Evolutionary conservation across 495 filamentous ascomycete genomes (phyloP).

Genomic region (Lophiostoma macrostomum): DNA sequence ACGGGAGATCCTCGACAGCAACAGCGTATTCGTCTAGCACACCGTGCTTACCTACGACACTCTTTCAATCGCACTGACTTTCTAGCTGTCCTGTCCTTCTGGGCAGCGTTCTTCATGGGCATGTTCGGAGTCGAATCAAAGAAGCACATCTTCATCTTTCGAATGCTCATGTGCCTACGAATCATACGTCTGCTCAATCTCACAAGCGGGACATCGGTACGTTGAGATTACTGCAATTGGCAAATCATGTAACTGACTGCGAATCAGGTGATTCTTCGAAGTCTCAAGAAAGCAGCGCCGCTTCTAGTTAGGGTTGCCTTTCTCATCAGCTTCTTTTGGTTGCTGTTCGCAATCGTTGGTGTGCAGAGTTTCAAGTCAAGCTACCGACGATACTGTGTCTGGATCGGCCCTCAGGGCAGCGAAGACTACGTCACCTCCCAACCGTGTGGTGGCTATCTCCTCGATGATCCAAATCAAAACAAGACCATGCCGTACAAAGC

Average conservation of each 20-base stretch:
- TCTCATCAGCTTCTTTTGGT: conserved; percentile 97
- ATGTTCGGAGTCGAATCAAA: conserved; percentile 62
- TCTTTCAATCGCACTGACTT: conserved; percentile 96
- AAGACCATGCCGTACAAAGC: conserved; percentile 63
- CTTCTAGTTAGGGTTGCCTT: conserved; percentile 94
- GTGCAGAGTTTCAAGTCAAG: conserved; percentile 98
- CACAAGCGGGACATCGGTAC: conserved; percentile 83
- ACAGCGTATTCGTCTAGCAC: conserved; percentile 77
- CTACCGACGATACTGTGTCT: conserved; percentile 80
- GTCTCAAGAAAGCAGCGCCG: conserved; percentile 91
- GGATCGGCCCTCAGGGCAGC: conserved; percentile 56
- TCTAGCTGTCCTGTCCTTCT: conserved; percentile 91
- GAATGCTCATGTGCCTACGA: conserved; percentile 92
- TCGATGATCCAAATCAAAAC: conserved; percentile 53
- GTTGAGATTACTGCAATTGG: conserved; percentile 22
- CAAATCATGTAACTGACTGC: background rate
- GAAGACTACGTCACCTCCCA: conserved; percentile 47
- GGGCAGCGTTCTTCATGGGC: conserved; percentile 78
- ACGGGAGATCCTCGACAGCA: conserved; percentile 71
- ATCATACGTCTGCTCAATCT: conserved; percentile 84
- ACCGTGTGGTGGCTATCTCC: conserved; percentile 82
- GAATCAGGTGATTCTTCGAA: conserved; percentile 76
- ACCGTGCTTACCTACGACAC: conserved; percentile 89
- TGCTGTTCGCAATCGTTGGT: conserved; percentile 94
- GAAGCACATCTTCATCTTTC: conserved; percentile 80